Conservation (phyloP, 2,329 filamentous ascomycete species). For the Colletotrichum sp. region DNA sequence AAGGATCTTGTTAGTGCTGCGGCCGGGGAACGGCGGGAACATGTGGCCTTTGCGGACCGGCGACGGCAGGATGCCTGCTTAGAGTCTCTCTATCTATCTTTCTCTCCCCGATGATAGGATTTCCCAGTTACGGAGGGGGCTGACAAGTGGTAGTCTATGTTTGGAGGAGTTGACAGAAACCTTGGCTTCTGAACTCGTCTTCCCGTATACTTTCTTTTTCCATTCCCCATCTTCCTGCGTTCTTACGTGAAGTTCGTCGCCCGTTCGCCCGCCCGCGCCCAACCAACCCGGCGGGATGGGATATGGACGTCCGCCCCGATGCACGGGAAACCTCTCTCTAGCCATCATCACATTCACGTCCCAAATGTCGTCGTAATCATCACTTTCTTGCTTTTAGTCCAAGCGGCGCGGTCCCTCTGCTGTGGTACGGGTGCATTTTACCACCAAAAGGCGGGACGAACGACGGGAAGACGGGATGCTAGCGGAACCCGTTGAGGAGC, state of each 20-base stretch:
- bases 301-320: background rate
- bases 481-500: constrained; percentile 14
- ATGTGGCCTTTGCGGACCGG: background rate
- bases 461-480: constrained; percentile 18
- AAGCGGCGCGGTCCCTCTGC: background rate
- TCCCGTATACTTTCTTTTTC: background rate
- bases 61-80: background rate
- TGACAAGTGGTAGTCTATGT: background rate
- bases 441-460: background rate
- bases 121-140: background rate
- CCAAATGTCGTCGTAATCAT: background rate
- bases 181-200: background rate
- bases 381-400: background rate
- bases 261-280: background rate
- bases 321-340: background rate
- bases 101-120: background rate
- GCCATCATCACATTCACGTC: background rate
- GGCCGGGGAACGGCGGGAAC: background rate
- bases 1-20: background rate
- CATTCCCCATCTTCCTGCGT: background rate
- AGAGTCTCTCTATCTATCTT: background rate
- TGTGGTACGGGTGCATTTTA: background rate
- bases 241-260: background rate
- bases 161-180: background rate
- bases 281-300: background rate